Base-by-base conservation (phyloP, 129 eudicot species). In the Saussurea involucrata region DNA sequence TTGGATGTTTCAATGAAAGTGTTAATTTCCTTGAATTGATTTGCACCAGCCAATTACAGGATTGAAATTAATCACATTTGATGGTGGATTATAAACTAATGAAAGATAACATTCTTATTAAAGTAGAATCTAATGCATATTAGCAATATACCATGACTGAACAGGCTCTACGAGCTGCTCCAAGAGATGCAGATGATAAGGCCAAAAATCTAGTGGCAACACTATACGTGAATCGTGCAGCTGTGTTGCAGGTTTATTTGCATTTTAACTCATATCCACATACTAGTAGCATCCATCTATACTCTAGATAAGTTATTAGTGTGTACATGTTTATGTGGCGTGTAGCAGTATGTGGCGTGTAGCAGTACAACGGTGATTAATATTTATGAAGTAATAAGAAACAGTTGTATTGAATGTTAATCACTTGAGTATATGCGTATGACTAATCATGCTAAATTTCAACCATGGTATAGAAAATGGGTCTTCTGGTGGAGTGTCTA, bases 131-230 rank as follows among this genome's bases (percentile, higher is more conserved):
- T 29, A 21, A 63, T 25, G 34, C 15, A 29, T 22, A 37, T 61
- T 64, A 42, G n/a, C 20, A 15, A 69, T 68, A 21, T 63, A n/a
- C 24, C 21, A 69, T 71, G 34, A 63, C 3, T 63, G 78, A 36
- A 37, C 76, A 94, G 98, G 98, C 98, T 2, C 69, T 94, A 75
- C 92, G 96, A 28, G 69, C 78, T 87, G 98, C 97, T 78, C 98
- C 96, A 8, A 73, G 60, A 24, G 86, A 86, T 86, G 90, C 34
- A 29, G 85, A 84, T 66, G 97, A 83, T 68, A 76, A 29, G 78
- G 91, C 81, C 29, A 89, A 79, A 76, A 86, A 84, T 83, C 83
- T 89, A 70, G 84, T 86, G 33, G 88, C 97, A 15, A 85, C 83
- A 9, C 80, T 94, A 20, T 94, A 87, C 65, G 84, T 94, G 27